Percentiles rank a stretch among this genome's conserved stretches.
Evolutionary conservation across 768 basidiomycete genomes (phyloP).

Genomic region (Mycena kentingensis): DNA sequence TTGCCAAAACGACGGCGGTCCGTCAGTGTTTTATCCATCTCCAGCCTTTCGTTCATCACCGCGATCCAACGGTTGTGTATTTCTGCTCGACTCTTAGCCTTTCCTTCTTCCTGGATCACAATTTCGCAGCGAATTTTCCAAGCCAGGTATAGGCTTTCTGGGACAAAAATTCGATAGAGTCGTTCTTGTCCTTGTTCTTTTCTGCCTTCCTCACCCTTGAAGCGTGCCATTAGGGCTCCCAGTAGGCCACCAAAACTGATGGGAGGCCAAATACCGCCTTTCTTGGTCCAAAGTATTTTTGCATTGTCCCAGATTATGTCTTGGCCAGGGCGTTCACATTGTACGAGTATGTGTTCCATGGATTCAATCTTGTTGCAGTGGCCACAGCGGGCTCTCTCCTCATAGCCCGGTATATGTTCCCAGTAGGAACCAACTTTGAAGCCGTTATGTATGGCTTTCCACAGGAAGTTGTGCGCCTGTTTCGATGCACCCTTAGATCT

Average conservation of each 20-base stretch:
- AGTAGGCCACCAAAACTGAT: slow-evolving; percentile 2
- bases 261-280: not conserved
- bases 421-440: slow-evolving; percentile 13
- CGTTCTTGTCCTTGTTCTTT: not conserved
- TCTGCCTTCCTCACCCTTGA: not conserved
- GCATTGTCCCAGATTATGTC: slow-evolving; percentile 14
- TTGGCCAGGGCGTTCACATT: slow-evolving; percentile 6
- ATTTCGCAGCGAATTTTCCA: slow-evolving; percentile 22
- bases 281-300: slow-evolving; percentile 2
- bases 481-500: not conserved
- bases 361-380: slow-evolving; percentile 8
- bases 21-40: not conserved
- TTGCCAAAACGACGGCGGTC: not conserved
- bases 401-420: slow-evolving; percentile 6
- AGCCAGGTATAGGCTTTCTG: slow-evolving; percentile 18
- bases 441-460: slow-evolving; percentile 4
- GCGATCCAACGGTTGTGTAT: slow-evolving; percentile 10
- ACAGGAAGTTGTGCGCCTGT: slow-evolving; percentile 7
- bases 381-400: slow-evolving; percentile 14
- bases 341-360: slow-evolving; percentile 16
- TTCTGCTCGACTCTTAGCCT: not conserved
- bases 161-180: slow-evolving; percentile 17
- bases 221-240: slow-evolving; percentile 5
- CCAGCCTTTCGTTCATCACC: slow-evolving; percentile 4
- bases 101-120: slow-evolving; percentile 8